Percentiles rank a stretch among this genome's conserved stretches.
These are phyloP conservation scores for Micromonas commoda DNA, from an alignment of 139 green algal genomes.

Conservation along the genomic window DNA sequence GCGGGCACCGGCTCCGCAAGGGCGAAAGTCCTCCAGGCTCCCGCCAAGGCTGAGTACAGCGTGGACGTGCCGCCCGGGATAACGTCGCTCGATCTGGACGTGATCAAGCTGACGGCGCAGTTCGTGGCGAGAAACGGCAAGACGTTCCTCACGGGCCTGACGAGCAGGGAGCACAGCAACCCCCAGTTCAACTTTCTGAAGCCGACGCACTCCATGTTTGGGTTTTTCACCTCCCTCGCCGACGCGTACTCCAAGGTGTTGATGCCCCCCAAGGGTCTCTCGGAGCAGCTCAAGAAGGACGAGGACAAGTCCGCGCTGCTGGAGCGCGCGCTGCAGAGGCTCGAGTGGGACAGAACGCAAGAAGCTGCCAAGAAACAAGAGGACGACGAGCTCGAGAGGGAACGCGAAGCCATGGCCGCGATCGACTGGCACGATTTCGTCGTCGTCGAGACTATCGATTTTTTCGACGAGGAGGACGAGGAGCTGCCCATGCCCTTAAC, in stretches of 20 bases:
- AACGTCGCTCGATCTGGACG: constrained; percentile 74
- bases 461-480: constrained; percentile 81
- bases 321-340: constrained; percentile 68
- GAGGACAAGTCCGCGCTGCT: constrained; percentile 49
- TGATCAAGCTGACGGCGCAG: constrained; percentile 92
- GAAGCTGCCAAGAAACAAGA: constrained; percentile 61
- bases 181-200: constrained; percentile 92
- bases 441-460: constrained; percentile 94
- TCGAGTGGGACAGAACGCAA: constrained; percentile 82
- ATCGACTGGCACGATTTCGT: constrained; percentile 98
- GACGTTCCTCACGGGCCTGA: constrained; percentile 60
- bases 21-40: constrained; percentile 63
- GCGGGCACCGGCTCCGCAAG: neutral
- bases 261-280: constrained; percentile 74
- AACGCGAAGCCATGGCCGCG: constrained; percentile 77
- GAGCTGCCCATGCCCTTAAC: constrained; percentile 80
- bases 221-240: constrained; percentile 84
- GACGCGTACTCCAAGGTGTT: constrained; percentile 90
- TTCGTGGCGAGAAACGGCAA: constrained; percentile 92
- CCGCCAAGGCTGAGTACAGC: constrained; percentile 83
- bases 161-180: constrained; percentile 68
- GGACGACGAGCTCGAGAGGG: constrained; percentile 69
- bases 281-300: constrained; percentile 58
- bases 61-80: constrained; percentile 84
- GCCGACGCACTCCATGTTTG: constrained; percentile 86